phyloP scores from a whole-genome alignment of 148 eudicot species.

The Chenopodium berlandieri region DNA sequence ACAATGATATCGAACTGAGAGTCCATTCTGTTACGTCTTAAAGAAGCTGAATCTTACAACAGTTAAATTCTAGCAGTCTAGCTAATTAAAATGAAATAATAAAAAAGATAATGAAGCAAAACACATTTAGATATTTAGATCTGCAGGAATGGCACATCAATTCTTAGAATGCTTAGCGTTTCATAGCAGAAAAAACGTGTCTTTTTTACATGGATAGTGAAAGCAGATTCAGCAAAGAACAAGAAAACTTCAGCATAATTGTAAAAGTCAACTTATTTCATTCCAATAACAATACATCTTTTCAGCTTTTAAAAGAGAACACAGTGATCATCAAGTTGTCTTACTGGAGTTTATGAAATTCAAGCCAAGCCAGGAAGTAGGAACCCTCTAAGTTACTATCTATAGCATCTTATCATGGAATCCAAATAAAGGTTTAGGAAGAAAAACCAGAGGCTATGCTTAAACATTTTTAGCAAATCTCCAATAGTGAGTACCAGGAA shows the following conservation, averaged over 20 bases:
- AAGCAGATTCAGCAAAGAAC: neutral
- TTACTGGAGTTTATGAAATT: neutral
- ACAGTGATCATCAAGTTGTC: neutral
- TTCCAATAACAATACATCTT: neutral
- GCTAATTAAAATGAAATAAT: no score
- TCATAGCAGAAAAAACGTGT: neutral
- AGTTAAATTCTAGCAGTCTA: neutral
- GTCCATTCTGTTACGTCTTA: neutral
- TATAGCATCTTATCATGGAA: slow-evolving; percentile 12
- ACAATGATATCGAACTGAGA: neutral
- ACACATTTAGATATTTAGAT: neutral
- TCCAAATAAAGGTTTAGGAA: neutral
- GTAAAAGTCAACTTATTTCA: neutral
- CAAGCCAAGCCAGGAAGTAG: neutral
- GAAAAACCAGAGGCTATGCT: neutral
- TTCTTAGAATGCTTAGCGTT: neutral
- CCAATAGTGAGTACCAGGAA: neutral
- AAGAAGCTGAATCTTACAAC: neutral
- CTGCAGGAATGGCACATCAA: neutral
- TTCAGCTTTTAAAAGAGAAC: neutral
- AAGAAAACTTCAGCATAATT: neutral
- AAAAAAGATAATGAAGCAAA: neutral
- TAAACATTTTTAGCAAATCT: neutral
- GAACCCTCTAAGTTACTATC: neutral
- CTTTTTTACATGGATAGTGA: neutral